These are phyloP conservation scores for Candida dajiaensis DNA, from an alignment of 805 yeast genomes.

Conservation along the genomic window DNA sequence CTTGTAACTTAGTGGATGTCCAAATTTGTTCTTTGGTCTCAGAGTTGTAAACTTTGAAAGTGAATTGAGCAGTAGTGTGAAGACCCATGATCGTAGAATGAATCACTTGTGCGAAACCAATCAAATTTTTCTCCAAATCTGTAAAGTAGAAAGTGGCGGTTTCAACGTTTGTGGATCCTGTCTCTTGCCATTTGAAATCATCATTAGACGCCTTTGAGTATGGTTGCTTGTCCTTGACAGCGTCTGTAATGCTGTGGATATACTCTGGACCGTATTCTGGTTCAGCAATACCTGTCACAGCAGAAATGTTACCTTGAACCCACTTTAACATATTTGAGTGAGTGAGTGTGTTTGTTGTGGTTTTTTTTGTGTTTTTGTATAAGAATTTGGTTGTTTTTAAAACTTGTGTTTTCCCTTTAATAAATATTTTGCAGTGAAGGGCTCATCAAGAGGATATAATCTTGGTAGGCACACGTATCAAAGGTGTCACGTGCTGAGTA, in stretches of 20 bases:
- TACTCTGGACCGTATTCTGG: conserved; percentile 95
- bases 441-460: too few species aligned
- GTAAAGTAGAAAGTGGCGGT: conserved; percentile 89
- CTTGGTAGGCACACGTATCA: too few species aligned
- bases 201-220: conserved; percentile 51
- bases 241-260: conserved; percentile 72
- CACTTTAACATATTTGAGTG: conserved; percentile 56
- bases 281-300: conserved; percentile 94
- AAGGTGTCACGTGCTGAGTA: background rate
- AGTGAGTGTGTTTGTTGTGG: background rate
- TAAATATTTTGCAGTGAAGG: too few species aligned
- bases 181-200: conserved; percentile 73
- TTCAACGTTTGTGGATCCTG: conserved; percentile 85
- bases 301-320: conserved; percentile 84
- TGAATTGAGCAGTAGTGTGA: conserved; percentile 88
- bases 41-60: conserved; percentile 70
- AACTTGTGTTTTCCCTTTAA: too few species aligned
- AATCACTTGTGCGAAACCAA: conserved; percentile 90
- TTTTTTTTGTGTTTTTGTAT: too few species aligned
- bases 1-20: conserved; percentile 88
- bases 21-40: conserved; percentile 49
- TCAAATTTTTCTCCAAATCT: conserved; percentile 51
- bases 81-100: conserved; percentile 89
- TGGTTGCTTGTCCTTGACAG: conserved; percentile 51
- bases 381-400: too few species aligned